phyloP scores from a whole-genome alignment of 2,329 filamentous ascomycete species.

The Aureobasidium subglaciale region DNA sequence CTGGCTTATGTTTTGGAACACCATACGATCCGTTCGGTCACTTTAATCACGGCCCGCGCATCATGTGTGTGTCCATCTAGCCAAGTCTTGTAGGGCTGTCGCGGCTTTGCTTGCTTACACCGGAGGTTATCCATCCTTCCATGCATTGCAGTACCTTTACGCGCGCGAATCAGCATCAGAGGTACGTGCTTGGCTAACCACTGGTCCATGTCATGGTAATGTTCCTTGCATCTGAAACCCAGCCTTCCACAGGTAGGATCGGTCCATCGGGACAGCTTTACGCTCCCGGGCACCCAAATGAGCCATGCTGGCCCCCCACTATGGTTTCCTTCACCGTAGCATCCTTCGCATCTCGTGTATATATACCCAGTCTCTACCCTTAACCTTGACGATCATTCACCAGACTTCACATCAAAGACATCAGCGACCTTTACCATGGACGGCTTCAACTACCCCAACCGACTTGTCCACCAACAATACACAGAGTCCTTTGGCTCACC shows the following conservation, averaged over 20 bases:
- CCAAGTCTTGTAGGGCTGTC: constrained; percentile 10
- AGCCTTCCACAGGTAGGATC: constrained; percentile 11
- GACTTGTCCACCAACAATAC: constrained; percentile 2
- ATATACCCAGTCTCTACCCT: constrained; percentile 13
- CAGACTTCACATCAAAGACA: neutral
- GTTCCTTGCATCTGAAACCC: constrained; percentile 14
- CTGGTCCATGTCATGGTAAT: constrained; percentile 10
- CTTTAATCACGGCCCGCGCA: constrained; percentile 14
- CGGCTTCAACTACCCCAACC: constrained; percentile 7
- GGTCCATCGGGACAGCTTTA: constrained; percentile 3
- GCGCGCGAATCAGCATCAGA: constrained; percentile 5
- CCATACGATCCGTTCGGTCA: constrained; percentile 9
- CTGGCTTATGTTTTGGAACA: constrained; percentile 6
- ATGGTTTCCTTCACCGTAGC: constrained; percentile 5
- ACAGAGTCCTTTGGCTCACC: constrained; percentile 5
- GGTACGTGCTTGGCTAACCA: constrained; percentile 4
- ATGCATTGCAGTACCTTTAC: constrained; percentile 5
- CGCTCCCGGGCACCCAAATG: constrained; percentile 7
- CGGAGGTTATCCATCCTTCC: constrained; percentile 4
- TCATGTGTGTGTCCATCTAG: constrained; percentile 13
- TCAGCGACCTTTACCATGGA: neutral
- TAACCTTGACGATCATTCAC: constrained; percentile 5
- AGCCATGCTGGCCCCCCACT: constrained; percentile 11
- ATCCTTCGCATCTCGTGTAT: constrained; percentile 6
- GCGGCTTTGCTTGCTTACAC: constrained; percentile 10